Conservation (phyloP, 148 eudicot species). For the Rhododendron vialii region DNA sequence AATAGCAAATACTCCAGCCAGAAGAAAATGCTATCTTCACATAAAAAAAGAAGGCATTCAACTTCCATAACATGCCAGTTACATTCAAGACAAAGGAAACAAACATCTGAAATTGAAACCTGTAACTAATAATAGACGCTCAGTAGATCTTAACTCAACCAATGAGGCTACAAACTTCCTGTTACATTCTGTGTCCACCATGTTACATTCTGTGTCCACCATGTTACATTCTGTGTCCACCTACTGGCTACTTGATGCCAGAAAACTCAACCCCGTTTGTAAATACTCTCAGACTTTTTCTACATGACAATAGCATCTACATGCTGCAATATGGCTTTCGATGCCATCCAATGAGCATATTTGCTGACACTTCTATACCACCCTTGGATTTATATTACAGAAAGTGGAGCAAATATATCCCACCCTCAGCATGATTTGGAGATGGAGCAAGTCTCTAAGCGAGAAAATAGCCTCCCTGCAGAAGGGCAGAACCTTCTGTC, state of each 20-base stretch:
- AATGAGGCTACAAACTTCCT: neutral
- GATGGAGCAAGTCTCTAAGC: neutral
- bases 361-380: neutral
- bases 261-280: neutral
- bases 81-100: neutral
- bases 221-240: neutral
- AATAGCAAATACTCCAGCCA: neutral
- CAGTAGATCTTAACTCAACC: neutral
- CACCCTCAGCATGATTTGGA: neutral
- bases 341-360: neutral
- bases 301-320: neutral
- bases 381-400: neutral
- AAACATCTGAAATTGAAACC: neutral
- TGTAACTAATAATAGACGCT: neutral
- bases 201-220: too few relatives aligned
- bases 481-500: conserved; percentile 1
- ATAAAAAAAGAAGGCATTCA: neutral
- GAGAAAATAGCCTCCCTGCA: neutral
- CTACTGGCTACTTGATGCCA: neutral
- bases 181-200: neutral
- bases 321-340: neutral
- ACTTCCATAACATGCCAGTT: neutral
- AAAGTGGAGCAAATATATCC: neutral
- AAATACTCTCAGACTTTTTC: neutral
- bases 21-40: neutral